Base-by-base conservation (phyloP, 1,284 basidiomycete genomes). In the Tetrapyrgos nigripes region DNA sequence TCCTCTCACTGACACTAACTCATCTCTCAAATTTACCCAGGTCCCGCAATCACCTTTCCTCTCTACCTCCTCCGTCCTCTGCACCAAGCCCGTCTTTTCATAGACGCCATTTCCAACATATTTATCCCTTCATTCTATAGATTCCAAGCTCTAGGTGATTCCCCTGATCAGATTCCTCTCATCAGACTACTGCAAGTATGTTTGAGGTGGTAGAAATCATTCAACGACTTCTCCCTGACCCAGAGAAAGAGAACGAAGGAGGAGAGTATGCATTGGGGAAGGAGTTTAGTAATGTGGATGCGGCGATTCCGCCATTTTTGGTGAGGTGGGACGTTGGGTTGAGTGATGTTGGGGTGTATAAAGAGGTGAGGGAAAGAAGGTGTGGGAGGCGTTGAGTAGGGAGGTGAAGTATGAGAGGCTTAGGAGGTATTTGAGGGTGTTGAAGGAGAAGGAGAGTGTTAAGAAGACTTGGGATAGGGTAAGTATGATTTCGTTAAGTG, bases 41-140 rank as follows among this genome's bases (percentile, higher is more conserved):
- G 77, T 87, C 14, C 87, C 85, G 81, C 81, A 0, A 70, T 87
- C 43, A 74, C 84, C 1, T 88, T 5, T 78, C 83, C 1, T 82
- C 83, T 44, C 65, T 80, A 24, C 87, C 86, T 1, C 83, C 85
- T 2, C 79, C 83, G 0, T 79, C 84, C 28, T 85, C 85, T 1
- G 62, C 70, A 52, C 4, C 76, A 79, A 54, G 82, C 78, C 2
- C 83, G 87, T 9, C 83, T 87, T 69, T 86, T 89, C 74, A 82
- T 85, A 61, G 83, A 88, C 53, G 71, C 72, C 4, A 73, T 83
- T 40, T 73, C 76, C 5, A 79, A 72, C 54, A 82, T 81, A 62
- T 68, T 83, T 59, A 37, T 69, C n/a, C 75, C 80, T 0, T 69
- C 71, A 0, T 80, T 66, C 60, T 58, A 65, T 28, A 78, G 69